A percentile compares a stretch with the other conserved stretches of the same genome.
Evolutionary conservation across 225 moss, liverwort and hornwort species (phyloP).

Genomic region (Straminergon stramineum): DNA sequence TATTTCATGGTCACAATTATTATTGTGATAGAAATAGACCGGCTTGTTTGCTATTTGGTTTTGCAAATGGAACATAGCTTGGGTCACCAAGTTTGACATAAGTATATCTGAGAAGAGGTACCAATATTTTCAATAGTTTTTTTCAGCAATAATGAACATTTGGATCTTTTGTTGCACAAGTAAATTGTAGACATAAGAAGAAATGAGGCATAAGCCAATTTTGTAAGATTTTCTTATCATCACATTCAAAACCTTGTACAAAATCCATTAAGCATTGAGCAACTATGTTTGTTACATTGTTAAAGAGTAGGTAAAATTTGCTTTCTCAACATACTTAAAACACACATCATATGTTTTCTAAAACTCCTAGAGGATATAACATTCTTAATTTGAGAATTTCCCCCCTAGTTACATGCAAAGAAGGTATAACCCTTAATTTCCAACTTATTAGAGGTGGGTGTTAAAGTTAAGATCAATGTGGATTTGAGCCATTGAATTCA

Average conservation of each 20-base stretch:
- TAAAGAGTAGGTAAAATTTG: background rate
- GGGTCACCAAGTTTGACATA: rapidly evolving
- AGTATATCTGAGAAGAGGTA: rapidly evolving
- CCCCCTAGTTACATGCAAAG: background rate
- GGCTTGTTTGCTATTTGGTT: rapidly evolving
- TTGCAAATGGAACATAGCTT: background rate
- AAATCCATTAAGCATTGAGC: background rate
- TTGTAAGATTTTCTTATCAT: background rate
- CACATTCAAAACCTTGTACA: background rate
- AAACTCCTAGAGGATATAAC: no score
- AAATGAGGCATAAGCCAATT: background rate
- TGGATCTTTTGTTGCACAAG: rapidly evolving
- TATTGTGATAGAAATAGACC: background rate
- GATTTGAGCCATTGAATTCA: background rate
- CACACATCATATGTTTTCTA: rapidly evolving
- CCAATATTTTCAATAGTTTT: rapidly evolving
- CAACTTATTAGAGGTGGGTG: rapidly evolving
- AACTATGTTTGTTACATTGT: rapidly evolving
- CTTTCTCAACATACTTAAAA: background rate
- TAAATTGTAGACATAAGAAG: rapidly evolving
- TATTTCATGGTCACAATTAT: rapidly evolving
- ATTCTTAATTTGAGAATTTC: no score
- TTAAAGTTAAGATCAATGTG: background rate
- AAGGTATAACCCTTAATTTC: background rate
- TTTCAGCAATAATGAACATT: background rate